A percentile compares a stretch with the other conserved stretches of the same genome.
Conservation (phyloP, 2,329 filamentous ascomycete genomes). For the Arthrobotrys sinensis region DNA sequence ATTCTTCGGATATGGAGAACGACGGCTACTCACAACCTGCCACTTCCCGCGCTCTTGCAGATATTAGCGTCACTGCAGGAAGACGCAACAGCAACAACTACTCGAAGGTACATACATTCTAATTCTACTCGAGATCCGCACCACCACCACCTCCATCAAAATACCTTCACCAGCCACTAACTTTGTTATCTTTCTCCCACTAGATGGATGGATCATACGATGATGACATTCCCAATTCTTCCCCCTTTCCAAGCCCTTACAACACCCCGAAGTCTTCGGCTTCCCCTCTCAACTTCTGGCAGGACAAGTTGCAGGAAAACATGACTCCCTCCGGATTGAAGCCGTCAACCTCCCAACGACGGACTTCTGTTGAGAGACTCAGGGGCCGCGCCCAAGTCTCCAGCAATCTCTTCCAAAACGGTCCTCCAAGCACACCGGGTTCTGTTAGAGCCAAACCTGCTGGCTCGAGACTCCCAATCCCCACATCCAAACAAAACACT, state of each 20-base stretch:
- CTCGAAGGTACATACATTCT: conserved; percentile 76
- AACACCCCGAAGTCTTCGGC: conserved; percentile 66
- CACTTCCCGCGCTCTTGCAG: conserved; percentile 82
- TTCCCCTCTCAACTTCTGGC: conserved; percentile 93
- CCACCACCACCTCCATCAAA: conserved; percentile 63
- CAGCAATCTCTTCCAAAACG: conserved; percentile 99
- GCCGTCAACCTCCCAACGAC: conserved; percentile 78
- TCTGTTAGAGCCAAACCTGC: conserved; percentile 80
- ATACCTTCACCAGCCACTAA: not conserved
- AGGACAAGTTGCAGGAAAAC: conserved; percentile 85
- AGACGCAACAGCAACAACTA: conserved; percentile 92
- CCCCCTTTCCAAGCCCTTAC: conserved; percentile 63
- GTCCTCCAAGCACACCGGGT: conserved; percentile 78
- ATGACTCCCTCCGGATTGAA: conserved; percentile 68
- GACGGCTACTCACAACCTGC: conserved; percentile 72
- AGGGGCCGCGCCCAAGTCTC: conserved; percentile 95
- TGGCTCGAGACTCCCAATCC: conserved; percentile 73
- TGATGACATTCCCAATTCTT: conserved; percentile 63
- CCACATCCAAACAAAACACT: conserved; percentile 74
- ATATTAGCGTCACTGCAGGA: conserved; percentile 87
- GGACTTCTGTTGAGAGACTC: conserved; percentile 93
- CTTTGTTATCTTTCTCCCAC: not conserved
- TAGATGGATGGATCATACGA: conserved; percentile 58
- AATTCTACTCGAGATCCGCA: no score
- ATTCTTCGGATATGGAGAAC: conserved; percentile 70